Conservation (phyloP, 2,329 filamentous ascomycete genomes). For the Epichloe brachyelytri region DNA sequence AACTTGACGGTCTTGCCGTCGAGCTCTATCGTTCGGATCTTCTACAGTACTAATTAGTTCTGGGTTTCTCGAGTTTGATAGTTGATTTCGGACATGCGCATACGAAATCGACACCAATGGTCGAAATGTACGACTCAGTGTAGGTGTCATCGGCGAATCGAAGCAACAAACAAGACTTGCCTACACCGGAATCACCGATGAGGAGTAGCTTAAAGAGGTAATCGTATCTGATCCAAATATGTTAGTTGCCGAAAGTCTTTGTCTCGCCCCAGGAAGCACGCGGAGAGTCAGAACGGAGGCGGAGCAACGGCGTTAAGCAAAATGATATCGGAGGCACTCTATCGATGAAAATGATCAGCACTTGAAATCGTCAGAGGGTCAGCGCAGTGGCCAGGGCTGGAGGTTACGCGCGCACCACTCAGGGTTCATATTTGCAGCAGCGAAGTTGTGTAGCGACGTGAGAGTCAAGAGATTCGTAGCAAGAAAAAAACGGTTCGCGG, state of each 20-base stretch:
- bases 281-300: neutral
- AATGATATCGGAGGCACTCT: conserved; percentile 2
- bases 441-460: conserved; percentile 2
- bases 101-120: conserved; percentile 98
- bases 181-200: conserved; percentile 99
- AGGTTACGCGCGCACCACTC: conserved; percentile 60
- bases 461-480: conserved; percentile 1
- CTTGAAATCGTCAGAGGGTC: conserved; percentile 16
- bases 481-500: neutral
- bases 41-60: conserved; percentile 39
- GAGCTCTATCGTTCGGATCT: conserved; percentile 99
- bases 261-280: neutral
- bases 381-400: conserved; percentile 15
- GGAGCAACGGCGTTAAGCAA: neutral
- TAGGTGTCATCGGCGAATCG: conserved; percentile 99
- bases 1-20: conserved; percentile 99
- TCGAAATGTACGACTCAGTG: conserved; percentile 99
- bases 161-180: conserved; percentile 97
- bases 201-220: conserved; percentile 99
- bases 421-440: conserved; percentile 63
- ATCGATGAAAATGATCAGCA: conserved; percentile 3
- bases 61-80: neutral
- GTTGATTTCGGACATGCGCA: conserved; percentile 24
- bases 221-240: conserved; percentile 66
- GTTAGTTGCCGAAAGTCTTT: conserved; percentile 11